Evolutionary conservation across 208 protist genomes (phyloP), one percentile per base, ranked within the genome.

Genomic region (Trypanosoma lewisi): DNA sequence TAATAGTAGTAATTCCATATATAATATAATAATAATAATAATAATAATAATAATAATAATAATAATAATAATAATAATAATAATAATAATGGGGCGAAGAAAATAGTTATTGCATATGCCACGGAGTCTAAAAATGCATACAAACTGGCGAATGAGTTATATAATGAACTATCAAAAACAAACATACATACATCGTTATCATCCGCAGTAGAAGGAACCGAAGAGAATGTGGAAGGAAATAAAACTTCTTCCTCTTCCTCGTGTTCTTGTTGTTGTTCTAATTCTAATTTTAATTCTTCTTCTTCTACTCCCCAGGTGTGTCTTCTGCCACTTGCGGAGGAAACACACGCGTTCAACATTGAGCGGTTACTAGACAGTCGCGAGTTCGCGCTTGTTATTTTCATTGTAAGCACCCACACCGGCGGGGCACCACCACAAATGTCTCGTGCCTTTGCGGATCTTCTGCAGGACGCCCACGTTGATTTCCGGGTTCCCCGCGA

Each of bases 401-500:
- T 94, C 39, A 65, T 97, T 45, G 72, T 75, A 11, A 92, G 85
- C 59, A 95, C 90, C 19, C 91, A 84, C 63, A 93, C 83, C 2
- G 80, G 85, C 55, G 93, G 93, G 30, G 51, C 34, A 9, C 78
- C 93, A 1, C 82, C 90, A 36, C 80, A 78, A n/a, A 55, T 66
- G 23, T 88, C 88, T 23, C 63, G 78, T 11, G 42, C 27, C 6
- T 96, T 96, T 67, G 78, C 85, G 56, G 41, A 57, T 11, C 41
- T 93, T 59, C 66, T 97, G 48, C 69, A 88, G 28, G 91, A 96
- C 59, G 75, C 85, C 28, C 87, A 73, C 50, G 74, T 87, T 54
- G 93, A 96, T 44, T 86, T 92, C 67, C 83, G 93, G 16, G 76
- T 96, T 9, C 66, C 83, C 0, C 77, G 84, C 53, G 78, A 93